Evolutionary conservation across 192 early-diverging fungal genomes (phyloP).

Genomic region (Lobosporangium transversale): DNA sequence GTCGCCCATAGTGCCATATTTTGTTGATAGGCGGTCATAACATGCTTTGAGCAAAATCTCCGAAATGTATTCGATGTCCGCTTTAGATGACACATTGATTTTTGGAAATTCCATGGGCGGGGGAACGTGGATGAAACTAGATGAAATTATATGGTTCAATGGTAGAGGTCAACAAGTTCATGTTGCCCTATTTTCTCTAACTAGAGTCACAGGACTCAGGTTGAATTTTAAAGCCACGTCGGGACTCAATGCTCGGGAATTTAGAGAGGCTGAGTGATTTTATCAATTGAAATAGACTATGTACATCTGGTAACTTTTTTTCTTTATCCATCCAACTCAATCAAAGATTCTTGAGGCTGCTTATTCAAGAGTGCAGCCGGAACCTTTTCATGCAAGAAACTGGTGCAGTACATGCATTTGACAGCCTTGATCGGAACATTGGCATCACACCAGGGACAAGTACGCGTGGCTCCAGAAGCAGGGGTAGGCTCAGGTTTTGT

Average conservation of each 20-base stretch:
- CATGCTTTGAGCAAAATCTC: conserved; percentile 24
- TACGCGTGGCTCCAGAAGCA: conserved; percentile 24
- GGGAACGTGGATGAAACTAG: too few species aligned
- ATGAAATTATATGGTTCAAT: too few species aligned
- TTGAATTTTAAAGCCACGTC: too few species aligned
- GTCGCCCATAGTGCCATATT: conserved; percentile 9
- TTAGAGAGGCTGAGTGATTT: too few species aligned
- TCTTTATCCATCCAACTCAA: conserved; percentile 43
- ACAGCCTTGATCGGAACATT: conserved; percentile 48
- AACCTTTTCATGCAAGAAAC: conserved; percentile 55
- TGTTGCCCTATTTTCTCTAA: too few species aligned
- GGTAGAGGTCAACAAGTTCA: too few species aligned
- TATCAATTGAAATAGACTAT: not conserved
- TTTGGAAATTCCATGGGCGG: conserved; percentile 46
- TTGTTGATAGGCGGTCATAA: conserved; percentile 8
- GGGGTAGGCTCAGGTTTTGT: conserved; percentile 47
- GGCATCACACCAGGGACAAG: conserved; percentile 54
- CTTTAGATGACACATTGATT: conserved; percentile 47
- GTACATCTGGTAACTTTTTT: not conserved
- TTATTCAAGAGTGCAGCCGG: conserved; percentile 36
- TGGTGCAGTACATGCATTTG: conserved; percentile 58
- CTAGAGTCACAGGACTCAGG: too few species aligned
- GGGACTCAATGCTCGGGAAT: too few species aligned
- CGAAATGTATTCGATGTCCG: conserved; percentile 42
- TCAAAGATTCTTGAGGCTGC: conserved; percentile 34